Evolutionary conservation across 208 protist species (phyloP).

Genomic region (Crithidia sp.): DNA sequence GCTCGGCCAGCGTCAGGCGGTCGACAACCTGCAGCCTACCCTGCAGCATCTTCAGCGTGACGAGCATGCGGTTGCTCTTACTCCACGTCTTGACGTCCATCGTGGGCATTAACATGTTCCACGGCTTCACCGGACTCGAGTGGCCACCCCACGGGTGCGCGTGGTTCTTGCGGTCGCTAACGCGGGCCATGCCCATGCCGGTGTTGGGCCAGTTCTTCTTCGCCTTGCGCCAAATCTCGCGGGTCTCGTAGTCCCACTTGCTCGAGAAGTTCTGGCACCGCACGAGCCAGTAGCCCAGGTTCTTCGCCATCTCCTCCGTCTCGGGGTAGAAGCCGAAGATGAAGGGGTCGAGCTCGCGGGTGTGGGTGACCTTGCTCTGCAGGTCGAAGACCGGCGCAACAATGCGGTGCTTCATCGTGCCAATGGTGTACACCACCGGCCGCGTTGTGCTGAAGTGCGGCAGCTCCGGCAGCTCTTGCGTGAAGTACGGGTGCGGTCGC

Average conservation of each 20-base stretch:
- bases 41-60: conserved; percentile 91
- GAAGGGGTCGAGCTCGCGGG: conserved; percentile 90
- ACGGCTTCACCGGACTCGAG: conserved; percentile 85
- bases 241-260: conserved; percentile 90
- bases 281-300: conserved; percentile 87
- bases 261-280: conserved; percentile 89
- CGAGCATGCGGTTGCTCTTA: conserved; percentile 87
- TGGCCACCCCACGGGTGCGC: conserved; percentile 80
- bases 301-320: conserved; percentile 73
- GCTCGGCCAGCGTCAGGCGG: conserved; percentile 74
- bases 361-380: conserved; percentile 80
- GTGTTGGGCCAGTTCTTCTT: conserved; percentile 94
- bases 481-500: conserved; percentile 90
- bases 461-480: conserved; percentile 73
- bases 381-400: conserved; percentile 86
- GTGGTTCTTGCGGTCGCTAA: conserved; percentile 87
- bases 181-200: conserved; percentile 90
- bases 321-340: conserved; percentile 91
- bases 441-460: conserved; percentile 79
- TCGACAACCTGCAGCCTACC: conserved; percentile 90
- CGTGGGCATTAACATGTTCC: conserved; percentile 92
- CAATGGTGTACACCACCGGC: conserved; percentile 84
- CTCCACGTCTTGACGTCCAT: conserved; percentile 90
- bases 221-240: conserved; percentile 89
- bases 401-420: conserved; percentile 90